Evolutionary conservation across 78 protist genomes (phyloP), one percentile per base, ranked within the genome.

Genomic region (Dictyostelium citrinum): DNA sequence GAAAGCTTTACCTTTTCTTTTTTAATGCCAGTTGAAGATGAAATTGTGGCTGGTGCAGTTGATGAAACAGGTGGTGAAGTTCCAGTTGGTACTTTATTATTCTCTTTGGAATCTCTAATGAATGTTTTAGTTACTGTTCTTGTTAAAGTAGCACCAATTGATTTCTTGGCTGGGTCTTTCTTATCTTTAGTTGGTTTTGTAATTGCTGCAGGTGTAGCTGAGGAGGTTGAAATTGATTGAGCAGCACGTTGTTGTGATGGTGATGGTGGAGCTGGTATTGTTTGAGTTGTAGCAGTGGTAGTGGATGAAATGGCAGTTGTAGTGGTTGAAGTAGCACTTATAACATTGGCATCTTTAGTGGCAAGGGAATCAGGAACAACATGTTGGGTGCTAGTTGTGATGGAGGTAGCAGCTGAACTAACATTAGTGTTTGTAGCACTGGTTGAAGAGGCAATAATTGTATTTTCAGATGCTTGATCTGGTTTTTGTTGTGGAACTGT

Each of bases 41-140:
- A 61, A 10, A 27, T 10, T 6, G 79, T 2, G 5, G 49, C 9
- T 29, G 76, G 37, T 61, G 76, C 0, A 29, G 71, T 4, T 2
- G 68, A 22, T 20, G 72, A 46, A 55, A 55, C 64, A 55, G 64
- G 64, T 55, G 84, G 84, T 80, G 84, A 33, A 16, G 83, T 27
- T 24, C 83, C 83, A n/a, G 83, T 24, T 8, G 67, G 68, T 3
- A 77, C 24, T 49, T 77, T 77, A 77, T 77, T 46, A 10, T 46
- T 43, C 11, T 80, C 72, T 49, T 80, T 80, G 3, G 58, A 39
- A 22, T 82, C 82, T 41, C 81, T 75, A n/a, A 75, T 75, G 71
- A 88, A 88, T 41, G 93, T 88, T 67, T 88, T 88, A 12, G 93
- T 88, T 33, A 88, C 83, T 16, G 93, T 72, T 71, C 90, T 78